phyloP scores from a whole-genome alignment of 768 basidiomycete genomes.

The Multifurca ochricompacta region DNA sequence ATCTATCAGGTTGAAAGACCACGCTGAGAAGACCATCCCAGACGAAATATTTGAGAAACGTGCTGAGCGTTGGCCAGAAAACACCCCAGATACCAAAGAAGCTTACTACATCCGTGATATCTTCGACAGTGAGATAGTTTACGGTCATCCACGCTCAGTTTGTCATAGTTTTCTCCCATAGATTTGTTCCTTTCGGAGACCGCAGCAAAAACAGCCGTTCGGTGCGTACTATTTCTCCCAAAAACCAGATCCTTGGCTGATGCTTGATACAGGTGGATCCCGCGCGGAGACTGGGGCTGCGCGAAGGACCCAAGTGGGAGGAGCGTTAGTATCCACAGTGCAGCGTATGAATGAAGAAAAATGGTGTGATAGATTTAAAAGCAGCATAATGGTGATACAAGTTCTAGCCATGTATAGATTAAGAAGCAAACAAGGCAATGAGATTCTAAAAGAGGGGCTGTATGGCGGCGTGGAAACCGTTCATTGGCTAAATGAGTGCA shows the following conservation, averaged over 20 bases:
- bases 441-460: constrained; percentile 18
- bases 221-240: constrained; percentile 40
- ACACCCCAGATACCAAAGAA: constrained; percentile 93
- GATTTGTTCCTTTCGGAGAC: constrained; percentile 78
- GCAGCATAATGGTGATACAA: constrained; percentile 29
- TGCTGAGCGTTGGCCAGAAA: constrained; percentile 64
- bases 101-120: constrained; percentile 89
- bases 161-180: constrained; percentile 23
- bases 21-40: constrained; percentile 65
- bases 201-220: constrained; percentile 85
- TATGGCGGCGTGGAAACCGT: constrained; percentile 18
- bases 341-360: constrained; percentile 52
- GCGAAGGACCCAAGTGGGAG: constrained; percentile 90
- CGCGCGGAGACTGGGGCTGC: constrained; percentile 95
- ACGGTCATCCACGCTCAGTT: background rate
- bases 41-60: constrained; percentile 76
- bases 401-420: constrained; percentile 26
- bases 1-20: constrained; percentile 72
- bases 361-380: constrained; percentile 14
- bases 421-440: constrained; percentile 23
- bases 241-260: background rate
- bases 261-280: constrained; percentile 63
- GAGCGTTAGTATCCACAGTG: constrained; percentile 91
- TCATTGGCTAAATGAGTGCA: constrained; percentile 19
- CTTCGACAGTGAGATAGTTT: constrained; percentile 61